Percentiles rank a stretch among this genome's conserved stretches.
Conservation (phyloP, 371 early-diverging fungal species). For the Zancudomyces culisetae region DNA sequence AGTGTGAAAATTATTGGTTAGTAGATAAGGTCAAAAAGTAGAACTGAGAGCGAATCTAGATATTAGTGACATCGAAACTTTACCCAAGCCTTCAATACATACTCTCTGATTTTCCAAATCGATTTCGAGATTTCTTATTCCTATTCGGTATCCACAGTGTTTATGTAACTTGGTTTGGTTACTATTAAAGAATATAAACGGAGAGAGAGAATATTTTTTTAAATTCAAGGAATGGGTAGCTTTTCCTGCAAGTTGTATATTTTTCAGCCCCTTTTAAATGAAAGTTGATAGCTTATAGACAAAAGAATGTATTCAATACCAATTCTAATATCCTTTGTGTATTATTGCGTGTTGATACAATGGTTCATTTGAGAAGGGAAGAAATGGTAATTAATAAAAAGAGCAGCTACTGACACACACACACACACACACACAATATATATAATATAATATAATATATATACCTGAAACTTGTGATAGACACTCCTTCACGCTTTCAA, state of each 20-base stretch:
- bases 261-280: too few relatives aligned
- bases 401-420: too few relatives aligned
- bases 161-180: neutral
- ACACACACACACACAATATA: neutral
- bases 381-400: too few relatives aligned
- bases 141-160: neutral
- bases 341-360: neutral
- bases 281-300: too few relatives aligned
- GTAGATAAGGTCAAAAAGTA: neutral
- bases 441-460: too few relatives aligned
- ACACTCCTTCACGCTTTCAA: slow-evolving; percentile 35
- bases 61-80: neutral
- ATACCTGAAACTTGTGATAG: slow-evolving; percentile 32
- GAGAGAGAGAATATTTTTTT: too few relatives aligned
- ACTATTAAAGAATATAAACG: neutral
- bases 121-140: slow-evolving; percentile 11
- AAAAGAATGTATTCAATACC: neutral
- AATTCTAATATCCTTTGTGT: neutral
- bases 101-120: slow-evolving; percentile 16
- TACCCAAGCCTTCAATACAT: slow-evolving; percentile 15
- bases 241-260: too few relatives aligned
- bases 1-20: neutral
- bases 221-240: too few relatives aligned
- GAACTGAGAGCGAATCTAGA: neutral
- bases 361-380: too few relatives aligned